Conservation (phyloP, 2,329 filamentous ascomycete genomes). For the Scopulariopsis brevicaulis region DNA sequence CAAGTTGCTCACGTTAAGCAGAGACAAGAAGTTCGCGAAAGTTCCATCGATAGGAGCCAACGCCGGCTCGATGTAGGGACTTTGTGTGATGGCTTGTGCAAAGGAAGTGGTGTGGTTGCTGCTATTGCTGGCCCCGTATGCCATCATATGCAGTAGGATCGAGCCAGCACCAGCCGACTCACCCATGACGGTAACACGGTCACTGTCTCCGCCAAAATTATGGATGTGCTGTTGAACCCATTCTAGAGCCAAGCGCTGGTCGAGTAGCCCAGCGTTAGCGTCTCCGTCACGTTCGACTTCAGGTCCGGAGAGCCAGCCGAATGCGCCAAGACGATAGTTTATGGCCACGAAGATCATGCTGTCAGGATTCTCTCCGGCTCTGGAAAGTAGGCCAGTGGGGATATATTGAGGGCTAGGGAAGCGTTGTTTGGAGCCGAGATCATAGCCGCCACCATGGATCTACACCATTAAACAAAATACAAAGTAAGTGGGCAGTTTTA, state of each 20-base stretch:
- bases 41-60: background rate
- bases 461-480: slow-evolving; percentile 8
- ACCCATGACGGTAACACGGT: slow-evolving; percentile 30
- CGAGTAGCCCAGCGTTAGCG: slow-evolving; percentile 24
- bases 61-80: slow-evolving; percentile 3
- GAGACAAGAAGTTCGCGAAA: slow-evolving; percentile 5
- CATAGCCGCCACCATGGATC: slow-evolving; percentile 24
- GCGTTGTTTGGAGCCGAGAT: slow-evolving; percentile 16
- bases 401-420: slow-evolving; percentile 13
- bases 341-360: slow-evolving; percentile 23
- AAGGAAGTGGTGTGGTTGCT: background rate
- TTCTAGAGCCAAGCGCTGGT: slow-evolving; percentile 27
- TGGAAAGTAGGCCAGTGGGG: slow-evolving; percentile 14
- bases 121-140: background rate
- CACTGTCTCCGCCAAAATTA: slow-evolving; percentile 30
- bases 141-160: slow-evolving; percentile 19
- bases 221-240: slow-evolving; percentile 33
- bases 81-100: slow-evolving; percentile 6
- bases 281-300: slow-evolving; percentile 19
- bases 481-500: background rate
- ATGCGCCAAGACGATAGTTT: slow-evolving; percentile 25
- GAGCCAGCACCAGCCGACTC: slow-evolving; percentile 31
- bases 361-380: slow-evolving; percentile 4
- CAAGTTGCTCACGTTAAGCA: slow-evolving; percentile 4
- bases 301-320: slow-evolving; percentile 24